These are phyloP conservation scores for Hymenoscyphus linearis DNA, from an alignment of 2,329 filamentous ascomycete genomes.

Conservation along the genomic window DNA sequence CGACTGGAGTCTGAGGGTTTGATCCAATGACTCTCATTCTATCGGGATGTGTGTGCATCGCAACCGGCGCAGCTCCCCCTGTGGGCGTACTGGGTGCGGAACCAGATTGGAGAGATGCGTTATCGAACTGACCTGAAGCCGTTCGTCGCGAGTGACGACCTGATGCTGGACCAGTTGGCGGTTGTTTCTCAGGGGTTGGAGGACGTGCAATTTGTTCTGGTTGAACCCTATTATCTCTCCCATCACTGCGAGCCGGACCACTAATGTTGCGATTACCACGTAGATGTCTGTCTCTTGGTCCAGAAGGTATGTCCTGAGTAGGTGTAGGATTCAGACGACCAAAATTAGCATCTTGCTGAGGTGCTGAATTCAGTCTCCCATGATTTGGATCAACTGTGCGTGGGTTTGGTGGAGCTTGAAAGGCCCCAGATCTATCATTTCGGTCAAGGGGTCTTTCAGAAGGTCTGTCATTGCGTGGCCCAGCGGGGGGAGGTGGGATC, in stretches of 20 bases:
- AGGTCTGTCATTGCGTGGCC: conserved; percentile 36
- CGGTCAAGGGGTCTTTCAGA: conserved; percentile 44
- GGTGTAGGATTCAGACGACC: conserved; percentile 52
- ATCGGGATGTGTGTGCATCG: conserved; percentile 42
- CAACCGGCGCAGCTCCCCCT: conserved; percentile 26
- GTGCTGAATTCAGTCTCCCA: conserved; percentile 36
- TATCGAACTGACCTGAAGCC: conserved; percentile 27
- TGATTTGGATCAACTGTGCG: conserved; percentile 45
- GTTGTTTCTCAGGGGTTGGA: conserved; percentile 30
- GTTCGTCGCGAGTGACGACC: conserved; percentile 26
- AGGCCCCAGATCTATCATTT: conserved; percentile 40
- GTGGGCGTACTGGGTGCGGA: conserved; percentile 22
- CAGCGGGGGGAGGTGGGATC: conserved; percentile 26
- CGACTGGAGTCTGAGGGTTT: conserved; percentile 25
- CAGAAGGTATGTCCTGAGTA: conserved; percentile 46
- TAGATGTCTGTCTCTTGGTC: conserved; percentile 48
- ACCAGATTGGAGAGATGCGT: conserved; percentile 17
- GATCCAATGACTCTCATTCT: conserved; percentile 43
- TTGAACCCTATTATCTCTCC: conserved; percentile 19
- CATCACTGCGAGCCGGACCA: conserved; percentile 6
- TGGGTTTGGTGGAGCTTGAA: conserved; percentile 31
- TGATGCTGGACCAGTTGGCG: conserved; percentile 32
- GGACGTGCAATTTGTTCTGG: conserved; percentile 24
- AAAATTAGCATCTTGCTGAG: conserved; percentile 53
- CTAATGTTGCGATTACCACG: conserved; percentile 24